Percentiles rank a stretch among this genome's conserved stretches.
Evolutionary conservation across 148 eudicot genomes (phyloP).

Genomic region (Vaccinium myrtillus): DNA sequence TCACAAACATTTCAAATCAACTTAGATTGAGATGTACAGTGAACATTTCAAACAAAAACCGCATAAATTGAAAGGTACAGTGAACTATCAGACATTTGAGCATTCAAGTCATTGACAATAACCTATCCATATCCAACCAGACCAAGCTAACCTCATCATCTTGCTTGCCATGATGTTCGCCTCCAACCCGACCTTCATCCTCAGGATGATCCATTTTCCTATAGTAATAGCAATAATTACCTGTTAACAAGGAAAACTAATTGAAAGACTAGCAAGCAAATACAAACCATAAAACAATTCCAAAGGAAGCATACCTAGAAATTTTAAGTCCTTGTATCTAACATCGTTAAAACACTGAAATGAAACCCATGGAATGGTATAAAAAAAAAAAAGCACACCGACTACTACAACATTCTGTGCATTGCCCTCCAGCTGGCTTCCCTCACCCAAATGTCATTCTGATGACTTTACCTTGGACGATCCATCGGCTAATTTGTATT

Average conservation of each 20-base stretch:
- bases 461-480: not conserved
- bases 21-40: not conserved
- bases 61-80: not conserved
- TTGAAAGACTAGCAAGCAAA: not conserved
- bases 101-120: not conserved
- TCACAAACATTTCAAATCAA: not conserved
- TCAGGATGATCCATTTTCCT: constrained; percentile 54
- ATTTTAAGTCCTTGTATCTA: not conserved
- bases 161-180: constrained; percentile 55
- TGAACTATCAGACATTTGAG: not conserved
- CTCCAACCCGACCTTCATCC: constrained; percentile 48
- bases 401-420: not conserved
- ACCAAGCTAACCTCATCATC: constrained; percentile 54
- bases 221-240: not conserved
- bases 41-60: not conserved
- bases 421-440: not conserved
- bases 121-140: not conserved
- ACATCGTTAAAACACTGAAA: not conserved
- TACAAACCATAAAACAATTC: not conserved
- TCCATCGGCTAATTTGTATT: not conserved
- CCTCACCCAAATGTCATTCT: not conserved
- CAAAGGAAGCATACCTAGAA: not conserved
- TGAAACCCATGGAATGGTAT: not conserved
- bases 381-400: not conserved
- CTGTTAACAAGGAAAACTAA: constrained; percentile 8